phyloP scores from a whole-genome alignment of 768 basidiomycete genomes.

The Tricholoma matsutake region DNA sequence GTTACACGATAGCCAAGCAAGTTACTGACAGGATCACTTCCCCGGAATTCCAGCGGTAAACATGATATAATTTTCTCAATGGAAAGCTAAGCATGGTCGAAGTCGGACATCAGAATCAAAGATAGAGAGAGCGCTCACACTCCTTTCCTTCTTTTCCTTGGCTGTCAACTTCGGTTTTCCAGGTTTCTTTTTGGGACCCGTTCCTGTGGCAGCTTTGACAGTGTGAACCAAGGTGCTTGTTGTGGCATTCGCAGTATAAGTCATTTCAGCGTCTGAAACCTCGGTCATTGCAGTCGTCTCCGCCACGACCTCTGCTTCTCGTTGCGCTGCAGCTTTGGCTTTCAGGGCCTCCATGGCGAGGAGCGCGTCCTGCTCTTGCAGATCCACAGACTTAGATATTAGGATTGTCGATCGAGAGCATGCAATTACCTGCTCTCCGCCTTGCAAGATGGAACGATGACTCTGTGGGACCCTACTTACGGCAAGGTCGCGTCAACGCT shows the following conservation, averaged over 20 bases:
- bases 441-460: slow-evolving; percentile 58
- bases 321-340: slow-evolving; percentile 32
- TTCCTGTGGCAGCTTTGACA: slow-evolving; percentile 30
- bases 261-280: slow-evolving; percentile 38
- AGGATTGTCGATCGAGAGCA: background rate
- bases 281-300: slow-evolving; percentile 43
- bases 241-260: slow-evolving; percentile 37
- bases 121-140: slow-evolving; percentile 38
- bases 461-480: slow-evolving; percentile 53
- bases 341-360: slow-evolving; percentile 53
- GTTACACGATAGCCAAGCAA: background rate
- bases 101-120: background rate
- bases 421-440: slow-evolving; percentile 53
- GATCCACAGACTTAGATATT: background rate
- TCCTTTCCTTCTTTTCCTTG: slow-evolving; percentile 83
- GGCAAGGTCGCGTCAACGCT: background rate
- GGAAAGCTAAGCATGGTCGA: slow-evolving; percentile 39
- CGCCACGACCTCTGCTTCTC: slow-evolving; percentile 32
- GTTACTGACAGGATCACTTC: slow-evolving; percentile 73
- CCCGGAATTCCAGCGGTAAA: slow-evolving; percentile 88
- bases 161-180: slow-evolving; percentile 66
- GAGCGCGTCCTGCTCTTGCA: slow-evolving; percentile 56
- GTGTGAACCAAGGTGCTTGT: slow-evolving; percentile 33
- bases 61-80: slow-evolving; percentile 71
- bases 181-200: slow-evolving; percentile 49